Conservation (phyloP, 768 basidiomycete species). For the Suillus weaverae region DNA sequence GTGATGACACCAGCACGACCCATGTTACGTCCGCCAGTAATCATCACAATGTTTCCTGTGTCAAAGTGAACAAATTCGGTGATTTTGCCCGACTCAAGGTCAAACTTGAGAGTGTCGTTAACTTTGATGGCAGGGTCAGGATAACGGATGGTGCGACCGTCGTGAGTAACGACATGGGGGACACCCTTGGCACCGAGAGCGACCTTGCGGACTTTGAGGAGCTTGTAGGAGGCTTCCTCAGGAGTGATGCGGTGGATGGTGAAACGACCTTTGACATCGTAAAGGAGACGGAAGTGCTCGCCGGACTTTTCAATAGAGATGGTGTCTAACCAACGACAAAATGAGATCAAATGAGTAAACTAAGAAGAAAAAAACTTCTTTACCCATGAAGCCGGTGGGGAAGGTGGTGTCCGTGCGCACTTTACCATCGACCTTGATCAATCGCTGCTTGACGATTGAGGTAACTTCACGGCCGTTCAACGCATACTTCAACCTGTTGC, state of each 20-base stretch:
- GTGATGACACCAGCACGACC: constrained; percentile 96
- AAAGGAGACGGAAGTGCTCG: constrained; percentile 98
- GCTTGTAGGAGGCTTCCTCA: constrained; percentile 96
- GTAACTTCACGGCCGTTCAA: constrained; percentile 96
- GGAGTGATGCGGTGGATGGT: constrained; percentile 98
- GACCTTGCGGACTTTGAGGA: constrained; percentile 90
- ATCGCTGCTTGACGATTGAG: constrained; percentile 90
- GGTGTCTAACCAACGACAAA: constrained; percentile 60
- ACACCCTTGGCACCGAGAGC: constrained; percentile 93
- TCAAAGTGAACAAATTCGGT: constrained; percentile 93
- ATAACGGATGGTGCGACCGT: constrained; percentile 99
- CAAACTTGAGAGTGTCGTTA: constrained; percentile 98
- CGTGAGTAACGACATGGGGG: constrained; percentile 97
- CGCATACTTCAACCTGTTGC: constrained; percentile 99
- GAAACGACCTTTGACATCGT: constrained; percentile 99
- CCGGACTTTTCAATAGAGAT: constrained; percentile 96
- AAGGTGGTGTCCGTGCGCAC: constrained; percentile 97
- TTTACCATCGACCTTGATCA: constrained; percentile 98
- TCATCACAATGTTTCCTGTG: constrained; percentile 94
- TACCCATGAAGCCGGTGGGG: constrained; percentile 97
- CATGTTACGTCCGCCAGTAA: constrained; percentile 99
- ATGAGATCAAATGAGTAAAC: neutral
- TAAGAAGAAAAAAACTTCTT: constrained; percentile 22
- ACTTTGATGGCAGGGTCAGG: constrained; percentile 94
- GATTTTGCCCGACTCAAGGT: constrained; percentile 94